Evolutionary conservation across 1,139 yeast species (phyloP).

Genomic region (Geotrichum bryndzae): DNA sequence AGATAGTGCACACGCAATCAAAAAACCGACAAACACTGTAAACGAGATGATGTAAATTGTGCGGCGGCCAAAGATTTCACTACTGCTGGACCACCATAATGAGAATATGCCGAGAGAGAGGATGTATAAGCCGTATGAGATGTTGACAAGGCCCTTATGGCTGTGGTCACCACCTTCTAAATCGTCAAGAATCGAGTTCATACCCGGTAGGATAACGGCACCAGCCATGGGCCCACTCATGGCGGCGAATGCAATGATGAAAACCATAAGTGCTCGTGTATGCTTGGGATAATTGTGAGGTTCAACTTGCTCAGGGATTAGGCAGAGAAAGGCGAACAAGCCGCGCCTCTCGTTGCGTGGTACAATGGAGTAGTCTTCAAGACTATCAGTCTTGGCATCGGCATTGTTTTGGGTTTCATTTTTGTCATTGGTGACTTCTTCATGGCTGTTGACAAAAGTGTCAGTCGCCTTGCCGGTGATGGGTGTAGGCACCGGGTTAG

Average conservation of each 20-base stretch:
- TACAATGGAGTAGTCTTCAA: conserved; percentile 8
- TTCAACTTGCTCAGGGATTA: conserved; percentile 68
- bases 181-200: conserved; percentile 39
- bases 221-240: conserved; percentile 91
- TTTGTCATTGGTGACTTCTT: background rate
- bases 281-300: conserved; percentile 55
- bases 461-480: background rate
- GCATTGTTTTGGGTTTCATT: no score
- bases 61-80: conserved; percentile 66
- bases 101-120: conserved; percentile 75
- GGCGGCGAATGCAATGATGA: conserved; percentile 66
- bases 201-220: conserved; percentile 74
- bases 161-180: background rate
- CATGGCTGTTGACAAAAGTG: background rate
- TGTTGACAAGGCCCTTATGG: conserved; percentile 54
- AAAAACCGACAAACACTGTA: conserved; percentile 54
- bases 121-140: conserved; percentile 74
- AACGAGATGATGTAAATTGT: conserved; percentile 67
- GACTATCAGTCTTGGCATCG: background rate
- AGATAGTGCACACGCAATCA: conserved; percentile 66
- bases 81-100: conserved; percentile 81
- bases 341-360: conserved; percentile 28
- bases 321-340: conserved; percentile 34
- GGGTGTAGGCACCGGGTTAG: background rate
- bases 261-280: conserved; percentile 51